Conservation (phyloP, 2,329 filamentous ascomycete genomes). For the Cercospora sojina region DNA sequence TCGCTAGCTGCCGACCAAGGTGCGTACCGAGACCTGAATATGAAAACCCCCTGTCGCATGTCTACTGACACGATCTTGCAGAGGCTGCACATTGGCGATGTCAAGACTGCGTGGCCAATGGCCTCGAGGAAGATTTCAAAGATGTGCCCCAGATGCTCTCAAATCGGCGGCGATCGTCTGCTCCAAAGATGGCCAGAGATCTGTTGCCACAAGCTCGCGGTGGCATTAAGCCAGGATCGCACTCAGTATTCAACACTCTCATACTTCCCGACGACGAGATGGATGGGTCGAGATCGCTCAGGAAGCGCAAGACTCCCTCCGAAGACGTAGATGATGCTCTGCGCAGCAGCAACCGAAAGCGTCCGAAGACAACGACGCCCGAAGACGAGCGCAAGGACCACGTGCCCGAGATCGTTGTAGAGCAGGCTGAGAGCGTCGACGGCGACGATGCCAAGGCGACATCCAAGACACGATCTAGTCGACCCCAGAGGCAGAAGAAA, state of each 20-base stretch:
- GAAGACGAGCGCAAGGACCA: conserved; percentile 21
- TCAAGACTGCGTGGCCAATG: conserved; percentile 55
- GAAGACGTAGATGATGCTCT: conserved; percentile 52
- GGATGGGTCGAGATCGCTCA: conserved; percentile 73
- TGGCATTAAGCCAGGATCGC: conserved; percentile 64
- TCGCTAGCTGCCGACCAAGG: conserved; percentile 63
- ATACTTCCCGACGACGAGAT: conserved; percentile 70
- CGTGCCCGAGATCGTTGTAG: conserved; percentile 19
- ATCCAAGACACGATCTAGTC: conserved; percentile 36
- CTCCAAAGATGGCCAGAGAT: conserved; percentile 65
- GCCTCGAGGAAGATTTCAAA: conserved; percentile 45
- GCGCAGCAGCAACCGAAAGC: conserved; percentile 43
- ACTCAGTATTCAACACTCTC: conserved; percentile 73
- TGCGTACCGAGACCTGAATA: conserved; percentile 46
- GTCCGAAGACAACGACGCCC: conserved; percentile 41
- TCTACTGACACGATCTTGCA: conserved; percentile 39
- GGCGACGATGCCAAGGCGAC: conserved; percentile 28
- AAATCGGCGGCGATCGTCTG: conserved; percentile 57
- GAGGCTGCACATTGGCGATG: conserved; percentile 63
- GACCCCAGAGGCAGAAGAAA: conserved; percentile 57
- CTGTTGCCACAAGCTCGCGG: conserved; percentile 68
- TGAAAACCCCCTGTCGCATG: conserved; percentile 14
- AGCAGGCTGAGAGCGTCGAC: conserved; percentile 27
- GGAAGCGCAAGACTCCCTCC: conserved; percentile 76
- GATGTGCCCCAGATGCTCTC: conserved; percentile 39